Evolutionary conservation across 2,329 filamentous ascomycete genomes (phyloP).

Genomic region (Xylaria sp.): DNA sequence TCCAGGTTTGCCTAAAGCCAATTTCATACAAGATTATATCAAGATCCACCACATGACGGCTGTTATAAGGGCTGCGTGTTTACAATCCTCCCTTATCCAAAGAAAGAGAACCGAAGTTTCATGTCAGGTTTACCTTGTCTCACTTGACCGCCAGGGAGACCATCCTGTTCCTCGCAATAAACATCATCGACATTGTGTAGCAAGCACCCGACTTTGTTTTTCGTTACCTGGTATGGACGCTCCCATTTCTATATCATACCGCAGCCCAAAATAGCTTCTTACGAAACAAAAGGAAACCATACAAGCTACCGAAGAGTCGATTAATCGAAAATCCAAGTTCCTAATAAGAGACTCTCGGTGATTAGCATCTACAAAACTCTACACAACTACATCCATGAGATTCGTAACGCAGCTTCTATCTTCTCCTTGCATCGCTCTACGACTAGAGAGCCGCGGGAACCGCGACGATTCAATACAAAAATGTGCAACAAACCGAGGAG

Average conservation of each 20-base stretch:
- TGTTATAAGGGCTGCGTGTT: background rate
- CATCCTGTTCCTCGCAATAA: background rate
- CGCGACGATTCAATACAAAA: too few relatives aligned
- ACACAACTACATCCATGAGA: background rate
- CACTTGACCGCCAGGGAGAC: background rate
- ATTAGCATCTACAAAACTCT: background rate
- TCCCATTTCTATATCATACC: too few relatives aligned
- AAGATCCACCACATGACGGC: too few relatives aligned
- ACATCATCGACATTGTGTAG: background rate
- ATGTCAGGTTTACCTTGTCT: background rate
- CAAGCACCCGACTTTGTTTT: background rate
- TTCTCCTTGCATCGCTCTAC: background rate
- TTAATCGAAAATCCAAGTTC: background rate
- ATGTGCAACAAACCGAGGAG: background rate
- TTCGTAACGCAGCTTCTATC: background rate
- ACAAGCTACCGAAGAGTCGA: too few relatives aligned
- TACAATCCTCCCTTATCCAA: background rate
- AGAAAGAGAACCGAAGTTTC: background rate
- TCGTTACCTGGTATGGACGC: too few relatives aligned
- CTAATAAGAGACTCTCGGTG: background rate
- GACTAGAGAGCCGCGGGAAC: background rate
- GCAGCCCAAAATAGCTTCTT: too few relatives aligned
- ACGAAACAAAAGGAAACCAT: too few relatives aligned
- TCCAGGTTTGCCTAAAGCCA: background rate
- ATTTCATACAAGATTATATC: too few relatives aligned